phyloP scores from a whole-genome alignment of 768 basidiomycete species.

The Lepiota venenata region DNA sequence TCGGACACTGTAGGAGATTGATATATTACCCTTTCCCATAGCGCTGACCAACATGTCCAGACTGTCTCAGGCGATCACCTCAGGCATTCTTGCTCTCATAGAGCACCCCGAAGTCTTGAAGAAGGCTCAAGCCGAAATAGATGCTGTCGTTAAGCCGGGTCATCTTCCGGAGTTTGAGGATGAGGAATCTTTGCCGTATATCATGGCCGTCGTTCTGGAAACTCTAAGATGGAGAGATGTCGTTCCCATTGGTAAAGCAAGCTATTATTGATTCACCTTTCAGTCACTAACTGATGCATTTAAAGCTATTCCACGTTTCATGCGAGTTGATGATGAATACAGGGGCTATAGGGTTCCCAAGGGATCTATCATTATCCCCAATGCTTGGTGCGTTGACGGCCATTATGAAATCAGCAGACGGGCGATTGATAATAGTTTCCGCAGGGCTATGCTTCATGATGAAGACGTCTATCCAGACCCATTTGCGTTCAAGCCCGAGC shows the following conservation, averaged over 20 bases:
- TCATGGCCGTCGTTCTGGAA: background rate
- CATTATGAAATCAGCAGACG: background rate
- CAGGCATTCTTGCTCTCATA: conserved; percentile 29
- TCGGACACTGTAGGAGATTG: conserved; percentile 17
- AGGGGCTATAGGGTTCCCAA: conserved; percentile 43
- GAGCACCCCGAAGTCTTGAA: conserved; percentile 25
- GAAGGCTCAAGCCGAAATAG: conserved; percentile 32
- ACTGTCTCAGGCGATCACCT: conserved; percentile 24
- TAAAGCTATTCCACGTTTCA: conserved; percentile 29
- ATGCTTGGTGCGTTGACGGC: conserved; percentile 25
- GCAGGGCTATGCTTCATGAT: conserved; percentile 32
- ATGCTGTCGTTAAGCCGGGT: conserved; percentile 25
- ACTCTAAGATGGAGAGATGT: background rate
- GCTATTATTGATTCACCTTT: background rate
- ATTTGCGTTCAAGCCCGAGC: conserved; percentile 39
- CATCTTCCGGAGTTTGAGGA: conserved; percentile 31
- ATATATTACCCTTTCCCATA: too few relatives aligned
- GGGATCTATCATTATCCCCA: conserved; percentile 31
- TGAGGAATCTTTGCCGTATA: conserved; percentile 21
- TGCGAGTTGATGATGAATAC: conserved; percentile 40
- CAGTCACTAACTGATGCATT: background rate
- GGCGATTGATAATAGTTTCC: background rate
- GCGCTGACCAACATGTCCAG: conserved; percentile 4
- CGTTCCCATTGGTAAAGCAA: background rate
- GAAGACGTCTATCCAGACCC: conserved; percentile 32